phyloP scores from a whole-genome alignment of 176 grass and related monocot genomes.

The Aegilops tauschii region DNA sequence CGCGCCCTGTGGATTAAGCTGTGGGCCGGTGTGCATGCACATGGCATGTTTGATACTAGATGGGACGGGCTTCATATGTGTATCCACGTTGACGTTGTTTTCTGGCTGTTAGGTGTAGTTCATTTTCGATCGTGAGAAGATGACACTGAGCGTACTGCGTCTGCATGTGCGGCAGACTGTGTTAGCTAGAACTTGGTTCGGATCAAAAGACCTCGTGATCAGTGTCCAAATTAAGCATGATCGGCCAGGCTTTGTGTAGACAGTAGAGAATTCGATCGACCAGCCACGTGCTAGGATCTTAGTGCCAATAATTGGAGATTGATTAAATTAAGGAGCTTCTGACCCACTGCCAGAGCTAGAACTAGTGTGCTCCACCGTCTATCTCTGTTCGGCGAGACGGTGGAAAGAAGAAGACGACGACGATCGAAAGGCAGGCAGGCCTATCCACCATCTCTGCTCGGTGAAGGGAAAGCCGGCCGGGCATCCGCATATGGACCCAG shows the following conservation, averaged over 20 bases:
- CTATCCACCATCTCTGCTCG: too few relatives aligned
- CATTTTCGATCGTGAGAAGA: background rate
- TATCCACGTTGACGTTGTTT: conserved; percentile 15
- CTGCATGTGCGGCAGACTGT: background rate
- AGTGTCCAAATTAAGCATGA: background rate
- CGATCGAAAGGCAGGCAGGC: too few relatives aligned
- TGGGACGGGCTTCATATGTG: background rate
- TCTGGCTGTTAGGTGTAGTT: conserved; percentile 24
- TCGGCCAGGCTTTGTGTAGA: background rate
- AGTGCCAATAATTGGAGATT: background rate
- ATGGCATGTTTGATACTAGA: conserved; percentile 37
- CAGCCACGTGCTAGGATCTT: background rate
- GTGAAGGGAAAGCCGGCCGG: background rate
- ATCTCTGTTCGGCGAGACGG: too few relatives aligned
- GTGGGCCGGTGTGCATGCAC: conserved; percentile 27
- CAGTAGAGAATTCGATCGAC: background rate
- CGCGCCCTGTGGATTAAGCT: background rate
- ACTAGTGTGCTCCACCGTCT: background rate
- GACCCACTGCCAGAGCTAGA: background rate
- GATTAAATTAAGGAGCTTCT: background rate
- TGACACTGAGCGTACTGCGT: background rate
- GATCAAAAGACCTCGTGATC: background rate
- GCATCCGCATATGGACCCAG: background rate
- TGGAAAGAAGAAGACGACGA: background rate
- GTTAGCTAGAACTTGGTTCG: background rate